These are phyloP conservation scores for Salix exigua DNA, from an alignment of 345 rosid genomes.

Conservation along the genomic window DNA sequence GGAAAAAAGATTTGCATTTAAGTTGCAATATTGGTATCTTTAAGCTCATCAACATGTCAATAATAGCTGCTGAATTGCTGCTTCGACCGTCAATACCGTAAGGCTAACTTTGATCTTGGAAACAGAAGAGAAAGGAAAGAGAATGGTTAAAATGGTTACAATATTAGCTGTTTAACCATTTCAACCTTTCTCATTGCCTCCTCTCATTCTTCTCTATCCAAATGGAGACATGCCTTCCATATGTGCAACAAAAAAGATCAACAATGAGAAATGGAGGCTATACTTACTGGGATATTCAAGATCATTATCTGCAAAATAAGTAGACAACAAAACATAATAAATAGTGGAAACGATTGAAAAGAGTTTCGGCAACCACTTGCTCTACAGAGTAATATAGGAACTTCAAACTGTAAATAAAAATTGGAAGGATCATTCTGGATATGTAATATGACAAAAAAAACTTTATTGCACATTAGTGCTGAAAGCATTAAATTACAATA, in stretches of 20 bases:
- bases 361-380: background rate
- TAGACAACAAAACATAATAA: slow-evolving; percentile 11
- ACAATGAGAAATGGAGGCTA: slow-evolving; percentile 14
- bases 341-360: background rate
- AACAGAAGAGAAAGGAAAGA: background rate
- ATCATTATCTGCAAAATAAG: slow-evolving; percentile 73
- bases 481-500: background rate
- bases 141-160: background rate
- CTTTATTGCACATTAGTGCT: no score
- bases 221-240: background rate
- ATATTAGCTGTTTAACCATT: background rate
- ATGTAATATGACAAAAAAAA: background rate
- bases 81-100: background rate
- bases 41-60: background rate
- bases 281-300: slow-evolving; percentile 74
- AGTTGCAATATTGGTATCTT: background rate
- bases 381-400: background rate
- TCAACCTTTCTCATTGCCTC: slow-evolving; percentile 5
- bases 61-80: background rate
- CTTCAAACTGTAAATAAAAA: background rate
- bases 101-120: background rate
- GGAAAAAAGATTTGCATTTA: background rate
- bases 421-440: background rate
- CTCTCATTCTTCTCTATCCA: background rate
- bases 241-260: background rate